Base-by-base conservation (phyloP, 352 stramenopile species). In the Globisporangium emineosum region DNA sequence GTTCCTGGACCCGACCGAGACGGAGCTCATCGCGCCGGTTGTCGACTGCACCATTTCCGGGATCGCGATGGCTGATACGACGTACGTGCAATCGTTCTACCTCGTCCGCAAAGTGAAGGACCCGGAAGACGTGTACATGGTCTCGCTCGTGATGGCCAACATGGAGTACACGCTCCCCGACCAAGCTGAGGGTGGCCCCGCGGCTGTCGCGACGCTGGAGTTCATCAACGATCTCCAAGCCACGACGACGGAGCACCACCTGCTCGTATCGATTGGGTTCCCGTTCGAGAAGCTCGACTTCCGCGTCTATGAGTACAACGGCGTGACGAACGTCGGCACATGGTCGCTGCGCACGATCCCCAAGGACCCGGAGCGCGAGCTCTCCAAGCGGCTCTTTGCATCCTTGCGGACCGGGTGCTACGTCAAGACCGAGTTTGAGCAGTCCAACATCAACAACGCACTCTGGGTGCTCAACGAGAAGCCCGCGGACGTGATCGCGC, bases 21-120 rank as follows among this genome's bases (percentile, higher is more conserved):
- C 35, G 35, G 76, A 85, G 37, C 61, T 88, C 25, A 65, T 88
- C 0, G 58, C 57, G 13, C 76, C 74, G 0, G 59, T 88, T 1
- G 45, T 68, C 1, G 45, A 68, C n/a, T 68, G 55, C 47, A 54
- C 62, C 12, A 61, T 27, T 57, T 12, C 5, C 2, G 17, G 35
- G 13, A 54, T 40, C 12, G 17, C 15, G 5, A 21, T 25, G n/a
- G 32, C 9, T 1, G 62, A 68, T 3, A 33, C 30, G 19, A 57
- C 62, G 17, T 10, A 30, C 23, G 23, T 43, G 7, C 33, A 45
- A n/a, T 21, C 23, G 17, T 64, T 58, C 33, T 63, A 53, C 13
- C 62, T 59, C 8, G 3, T 68, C 6, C 45, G 29, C 32, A 68
- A 53, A 47, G 53, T 35, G 33, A 30, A 35, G 19, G 23, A 40